Evolutionary conservation across 345 rosid species (phyloP).

Genomic region (Firmiana major): DNA sequence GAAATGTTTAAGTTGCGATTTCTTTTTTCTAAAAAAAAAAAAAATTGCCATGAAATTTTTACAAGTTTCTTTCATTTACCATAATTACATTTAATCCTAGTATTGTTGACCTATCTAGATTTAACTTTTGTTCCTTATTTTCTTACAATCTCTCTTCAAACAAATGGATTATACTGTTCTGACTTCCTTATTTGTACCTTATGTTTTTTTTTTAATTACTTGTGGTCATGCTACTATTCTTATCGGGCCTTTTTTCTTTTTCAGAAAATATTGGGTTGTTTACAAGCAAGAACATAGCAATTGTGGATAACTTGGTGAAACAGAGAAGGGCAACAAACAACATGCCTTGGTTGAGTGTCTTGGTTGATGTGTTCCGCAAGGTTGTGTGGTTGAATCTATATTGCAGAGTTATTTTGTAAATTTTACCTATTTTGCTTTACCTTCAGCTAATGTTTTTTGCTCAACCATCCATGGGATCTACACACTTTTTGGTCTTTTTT

Average conservation of each 20-base stretch:
- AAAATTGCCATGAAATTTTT: neutral
- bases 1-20: neutral
- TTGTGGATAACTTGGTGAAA: conserved; percentile 12
- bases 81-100: neutral
- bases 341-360: conserved; percentile 65
- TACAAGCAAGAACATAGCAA: conserved; percentile 6
- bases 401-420: conserved; percentile 86
- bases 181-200: neutral
- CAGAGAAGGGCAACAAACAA: conserved; percentile 34
- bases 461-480: conserved; percentile 44
- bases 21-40: neutral
- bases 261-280: conserved; percentile 15
- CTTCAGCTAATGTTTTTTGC: conserved; percentile 3
- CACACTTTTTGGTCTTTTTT: conserved; percentile 30
- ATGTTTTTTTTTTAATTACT: neutral
- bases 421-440: neutral
- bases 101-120: neutral
- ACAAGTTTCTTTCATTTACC: neutral
- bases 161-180: neutral
- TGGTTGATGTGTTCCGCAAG: conserved; percentile 55
- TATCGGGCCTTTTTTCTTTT: neutral
- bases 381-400: conserved; percentile 61
- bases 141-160: neutral
- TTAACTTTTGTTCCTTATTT: neutral
- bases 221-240: neutral